A percentile compares a stretch with the other conserved stretches of the same genome.
Evolutionary conservation across 768 basidiomycete species (phyloP).

Genomic region (Sarcodon aspratus): DNA sequence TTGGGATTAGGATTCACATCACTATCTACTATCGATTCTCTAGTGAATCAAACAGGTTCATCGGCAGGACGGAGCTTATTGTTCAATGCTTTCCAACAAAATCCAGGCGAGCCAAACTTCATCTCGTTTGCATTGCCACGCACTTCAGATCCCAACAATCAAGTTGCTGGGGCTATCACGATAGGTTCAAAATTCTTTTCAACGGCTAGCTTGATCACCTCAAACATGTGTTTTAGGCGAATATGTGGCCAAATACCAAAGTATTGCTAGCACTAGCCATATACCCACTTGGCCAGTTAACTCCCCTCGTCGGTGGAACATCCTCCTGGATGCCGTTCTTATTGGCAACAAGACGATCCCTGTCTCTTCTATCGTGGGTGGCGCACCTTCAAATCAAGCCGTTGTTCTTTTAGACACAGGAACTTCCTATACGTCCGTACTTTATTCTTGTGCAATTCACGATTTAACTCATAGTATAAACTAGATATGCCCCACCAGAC

Average conservation of each 20-base stretch:
- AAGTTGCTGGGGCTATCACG: slow-evolving; percentile 57
- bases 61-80: slow-evolving; percentile 59
- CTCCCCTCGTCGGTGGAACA: slow-evolving; percentile 60
- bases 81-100: slow-evolving; percentile 63
- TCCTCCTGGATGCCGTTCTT: slow-evolving; percentile 65
- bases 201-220: background rate
- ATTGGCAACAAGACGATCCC: slow-evolving; percentile 38
- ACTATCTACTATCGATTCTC: slow-evolving; percentile 57
- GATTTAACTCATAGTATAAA: background rate
- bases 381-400: slow-evolving; percentile 57
- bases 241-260: slow-evolving; percentile 48
- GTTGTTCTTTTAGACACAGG: slow-evolving; percentile 75
- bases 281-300: slow-evolving; percentile 68
- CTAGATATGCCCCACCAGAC: slow-evolving; percentile 57
- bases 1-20: slow-evolving; percentile 69
- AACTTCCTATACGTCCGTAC: slow-evolving; percentile 63
- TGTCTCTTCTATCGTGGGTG: slow-evolving; percentile 41
- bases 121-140: slow-evolving; percentile 69
- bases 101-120: slow-evolving; percentile 66
- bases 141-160: slow-evolving; percentile 35
- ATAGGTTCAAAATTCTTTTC: slow-evolving; percentile 34
- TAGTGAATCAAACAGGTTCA: slow-evolving; percentile 44
- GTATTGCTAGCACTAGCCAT: slow-evolving; percentile 40
- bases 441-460: background rate
- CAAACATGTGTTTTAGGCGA: slow-evolving; percentile 35